Evolutionary conservation across 371 early-diverging fungal genomes (phyloP).

Genomic region (Apophysomyces ossiformis): DNA sequence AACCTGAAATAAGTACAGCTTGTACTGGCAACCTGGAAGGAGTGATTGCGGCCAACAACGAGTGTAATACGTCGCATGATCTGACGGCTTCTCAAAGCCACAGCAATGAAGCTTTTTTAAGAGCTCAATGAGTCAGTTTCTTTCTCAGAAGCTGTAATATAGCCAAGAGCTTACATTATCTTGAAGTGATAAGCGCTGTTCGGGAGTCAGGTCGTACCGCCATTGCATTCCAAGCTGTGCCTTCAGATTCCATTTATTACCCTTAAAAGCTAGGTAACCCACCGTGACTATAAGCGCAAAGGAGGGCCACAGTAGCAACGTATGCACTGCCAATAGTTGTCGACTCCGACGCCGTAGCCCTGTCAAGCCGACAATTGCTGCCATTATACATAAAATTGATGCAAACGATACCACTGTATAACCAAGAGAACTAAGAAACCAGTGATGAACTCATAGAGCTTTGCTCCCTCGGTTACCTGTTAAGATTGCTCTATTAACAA

Average conservation of each 20-base stretch:
- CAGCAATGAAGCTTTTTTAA: slow-evolving; percentile 31
- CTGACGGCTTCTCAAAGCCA: slow-evolving; percentile 40
- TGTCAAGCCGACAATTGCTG: slow-evolving; percentile 28
- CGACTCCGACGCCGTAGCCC: slow-evolving; percentile 24
- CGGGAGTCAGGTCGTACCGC: slow-evolving; percentile 23
- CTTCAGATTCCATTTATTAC: slow-evolving; percentile 33
- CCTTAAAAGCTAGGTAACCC: slow-evolving; percentile 33
- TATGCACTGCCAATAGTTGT: slow-evolving; percentile 22
- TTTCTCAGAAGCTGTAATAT: background rate
- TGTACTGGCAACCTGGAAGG: slow-evolving; percentile 41
- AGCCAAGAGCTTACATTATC: slow-evolving; percentile 25
- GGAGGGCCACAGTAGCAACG: slow-evolving; percentile 33
- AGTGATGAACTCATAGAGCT: background rate
- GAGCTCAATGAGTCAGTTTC: background rate
- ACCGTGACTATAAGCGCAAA: slow-evolving; percentile 31
- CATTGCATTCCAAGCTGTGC: slow-evolving; percentile 32
- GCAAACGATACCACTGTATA: slow-evolving; percentile 21
- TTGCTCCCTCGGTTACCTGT: slow-evolving; percentile 11
- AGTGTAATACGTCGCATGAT: slow-evolving; percentile 36
- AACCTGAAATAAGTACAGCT: slow-evolving; percentile 28
- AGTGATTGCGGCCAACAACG: slow-evolving; percentile 33
- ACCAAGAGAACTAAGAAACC: no score
- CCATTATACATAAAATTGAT: slow-evolving; percentile 21
- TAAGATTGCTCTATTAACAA: slow-evolving; percentile 23
- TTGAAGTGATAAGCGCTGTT: slow-evolving; percentile 17